Conservation (phyloP, 192 early-diverging fungal species). For the Backusella australiensis region DNA sequence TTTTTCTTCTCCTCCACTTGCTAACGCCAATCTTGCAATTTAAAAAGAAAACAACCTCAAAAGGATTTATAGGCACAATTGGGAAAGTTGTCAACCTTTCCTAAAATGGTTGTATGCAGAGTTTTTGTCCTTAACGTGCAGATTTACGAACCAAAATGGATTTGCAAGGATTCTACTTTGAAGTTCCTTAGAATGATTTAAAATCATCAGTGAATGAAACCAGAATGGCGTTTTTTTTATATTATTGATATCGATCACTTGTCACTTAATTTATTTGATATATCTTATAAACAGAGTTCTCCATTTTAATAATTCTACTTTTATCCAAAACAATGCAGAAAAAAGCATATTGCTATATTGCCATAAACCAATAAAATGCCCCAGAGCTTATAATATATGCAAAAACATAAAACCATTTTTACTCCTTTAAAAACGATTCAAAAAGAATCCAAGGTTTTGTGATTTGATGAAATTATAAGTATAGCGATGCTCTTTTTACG, state of each 20-base stretch:
- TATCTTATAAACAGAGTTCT: neutral
- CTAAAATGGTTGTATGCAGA: neutral
- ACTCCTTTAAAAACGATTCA: neutral
- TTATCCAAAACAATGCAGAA: neutral
- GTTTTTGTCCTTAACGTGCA: neutral
- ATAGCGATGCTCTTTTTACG: no score
- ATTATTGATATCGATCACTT: neutral
- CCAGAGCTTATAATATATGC: neutral
- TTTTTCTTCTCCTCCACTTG: no score
- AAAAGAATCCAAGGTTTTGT: neutral
- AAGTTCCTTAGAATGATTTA: neutral
- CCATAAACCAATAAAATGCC: neutral
- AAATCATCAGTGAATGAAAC: neutral
- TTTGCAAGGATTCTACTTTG: neutral
- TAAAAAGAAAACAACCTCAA: neutral
- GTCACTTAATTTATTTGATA: neutral
- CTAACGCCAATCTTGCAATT: neutral
- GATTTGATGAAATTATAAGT: no score
- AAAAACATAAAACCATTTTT: neutral
- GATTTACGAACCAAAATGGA: no score
- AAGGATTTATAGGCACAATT: neutral
- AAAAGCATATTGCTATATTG: neutral
- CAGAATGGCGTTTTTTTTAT: neutral
- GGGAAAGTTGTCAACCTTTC: conserved; percentile 3
- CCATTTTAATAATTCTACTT: neutral